phyloP scores from a whole-genome alignment of 306 rosid genomes.

The Vigna trinervia region DNA sequence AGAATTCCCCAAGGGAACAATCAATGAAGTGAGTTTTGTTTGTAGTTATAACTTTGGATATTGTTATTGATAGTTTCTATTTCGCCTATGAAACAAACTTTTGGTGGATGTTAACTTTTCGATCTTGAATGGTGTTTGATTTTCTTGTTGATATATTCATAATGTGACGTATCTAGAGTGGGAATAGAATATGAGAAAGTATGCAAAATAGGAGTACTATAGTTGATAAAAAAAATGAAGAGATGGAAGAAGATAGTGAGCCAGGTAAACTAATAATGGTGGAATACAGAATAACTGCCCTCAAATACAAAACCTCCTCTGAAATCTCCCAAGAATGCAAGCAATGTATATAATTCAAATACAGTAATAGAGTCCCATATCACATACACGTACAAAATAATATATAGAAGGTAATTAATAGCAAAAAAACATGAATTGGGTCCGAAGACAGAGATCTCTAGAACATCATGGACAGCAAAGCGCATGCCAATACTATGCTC shows the following conservation, averaged over 20 bases:
- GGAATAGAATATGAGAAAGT: neutral
- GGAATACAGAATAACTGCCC: constrained; percentile 41
- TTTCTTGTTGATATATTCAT: neutral
- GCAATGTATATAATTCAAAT: constrained; percentile 53
- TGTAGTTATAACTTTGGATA: neutral
- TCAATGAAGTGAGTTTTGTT: neutral
- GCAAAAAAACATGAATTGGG: constrained; percentile 22
- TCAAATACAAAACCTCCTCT: constrained; percentile 53
- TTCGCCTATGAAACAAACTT: neutral
- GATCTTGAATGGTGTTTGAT: neutral
- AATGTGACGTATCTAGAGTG: neutral
- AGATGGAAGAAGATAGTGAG: neutral
- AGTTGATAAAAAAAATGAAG: neutral
- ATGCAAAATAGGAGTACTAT: neutral
- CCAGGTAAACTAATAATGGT: constrained; percentile 37
- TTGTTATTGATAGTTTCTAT: neutral
- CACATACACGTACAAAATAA: constrained; percentile 40
- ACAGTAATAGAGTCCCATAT: constrained; percentile 52
- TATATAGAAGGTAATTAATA: constrained; percentile 41
- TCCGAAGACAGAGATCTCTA: constrained; percentile 47
- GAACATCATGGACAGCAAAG: constrained; percentile 55
- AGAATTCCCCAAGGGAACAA: no score
- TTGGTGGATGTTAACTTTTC: neutral
- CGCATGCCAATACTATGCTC: constrained; percentile 64
- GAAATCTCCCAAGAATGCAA: constrained; percentile 76